Evolutionary conservation across 306 rosid species (phyloP).

Genomic region (Calophaca sinica): DNA sequence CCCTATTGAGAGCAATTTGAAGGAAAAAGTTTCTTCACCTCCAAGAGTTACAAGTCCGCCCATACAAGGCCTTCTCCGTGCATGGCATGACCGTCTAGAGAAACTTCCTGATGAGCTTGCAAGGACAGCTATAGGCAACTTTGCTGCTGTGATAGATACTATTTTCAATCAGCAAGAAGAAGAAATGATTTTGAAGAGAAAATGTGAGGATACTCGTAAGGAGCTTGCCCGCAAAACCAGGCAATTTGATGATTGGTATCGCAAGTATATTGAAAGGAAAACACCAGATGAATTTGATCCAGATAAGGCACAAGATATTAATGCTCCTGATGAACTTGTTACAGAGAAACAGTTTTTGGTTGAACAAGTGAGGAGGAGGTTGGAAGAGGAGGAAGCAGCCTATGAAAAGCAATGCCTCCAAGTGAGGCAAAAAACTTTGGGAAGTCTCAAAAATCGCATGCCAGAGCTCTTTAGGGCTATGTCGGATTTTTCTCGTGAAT

Average conservation of each 20-base stretch:
- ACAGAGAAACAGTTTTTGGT: conserved; percentile 66
- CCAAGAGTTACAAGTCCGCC: conserved; percentile 76
- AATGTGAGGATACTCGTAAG: conserved; percentile 77
- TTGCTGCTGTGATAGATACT: conserved; percentile 67
- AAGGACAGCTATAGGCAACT: conserved; percentile 67
- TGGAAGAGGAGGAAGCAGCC: conserved; percentile 71
- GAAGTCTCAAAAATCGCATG: conserved; percentile 66
- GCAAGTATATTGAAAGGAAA: conserved; percentile 67
- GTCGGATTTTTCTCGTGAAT: conserved; percentile 61
- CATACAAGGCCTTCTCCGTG: conserved; percentile 65
- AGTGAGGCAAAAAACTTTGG: conserved; percentile 86
- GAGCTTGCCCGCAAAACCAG: conserved; percentile 74
- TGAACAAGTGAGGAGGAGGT: conserved; percentile 68
- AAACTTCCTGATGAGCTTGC: conserved; percentile 84
- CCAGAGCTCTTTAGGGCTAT: conserved; percentile 87
- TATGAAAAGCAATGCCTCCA: conserved; percentile 64
- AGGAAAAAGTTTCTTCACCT: conserved; percentile 94
- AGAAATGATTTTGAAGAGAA: conserved; percentile 67
- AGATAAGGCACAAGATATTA: conserved; percentile 52
- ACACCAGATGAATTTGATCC: conserved; percentile 58
- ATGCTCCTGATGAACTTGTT: conserved; percentile 52
- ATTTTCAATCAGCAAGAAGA: conserved; percentile 70
- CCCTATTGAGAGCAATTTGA: conserved; percentile 90
- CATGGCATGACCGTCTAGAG: conserved; percentile 85
- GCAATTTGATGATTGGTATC: conserved; percentile 82